Evolutionary conservation across 179 eudicot genomes (phyloP), one percentile per base, ranked within the genome.

Genomic region (Silene coronaria): DNA sequence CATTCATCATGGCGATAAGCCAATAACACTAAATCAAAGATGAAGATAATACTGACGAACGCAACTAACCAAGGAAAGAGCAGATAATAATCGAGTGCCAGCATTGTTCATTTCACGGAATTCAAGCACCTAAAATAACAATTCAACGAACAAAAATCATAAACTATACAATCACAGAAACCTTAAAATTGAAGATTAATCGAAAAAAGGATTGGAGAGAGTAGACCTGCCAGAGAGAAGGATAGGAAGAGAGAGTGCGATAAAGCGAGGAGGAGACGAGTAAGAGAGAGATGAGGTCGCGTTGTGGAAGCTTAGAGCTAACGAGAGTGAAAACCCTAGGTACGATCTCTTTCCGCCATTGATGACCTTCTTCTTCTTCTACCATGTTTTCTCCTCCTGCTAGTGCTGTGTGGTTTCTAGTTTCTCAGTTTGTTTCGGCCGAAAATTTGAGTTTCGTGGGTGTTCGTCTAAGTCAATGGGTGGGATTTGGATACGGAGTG

Each of bases 211-310:
- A 57, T 23, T 1, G 3, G 42, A 76, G 34, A 72, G 67, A 48
- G 34, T 34, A 55, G 19, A 90, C 97, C 93, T 86, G 90, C 97
- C 98, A 93, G 62, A 93, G 87, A 60, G 93, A 84, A 59, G 89
- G 83, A 76, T 82, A 82, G 19, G 97, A 91, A 70, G 75, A 30
- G 83, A 93, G 96, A 80, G 88, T 81, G 79, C 87, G 90, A 74
- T 84, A 72, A 73, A 89, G 83, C 80, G 81, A 89, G 68, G 91
- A 88, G 82, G 86, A 85, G 73, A 86, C 88, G 42, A 88, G 85
- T 17, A 91, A 69, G 81, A 91, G 91, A 82, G 96, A 82, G 19
- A 90, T 60, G 22, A 91, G 85, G 82, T 90, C 91, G 78, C 87
- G 86, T 70, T 93, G 98, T 26, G 88, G 80, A 57, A 93, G 91